phyloP scores from a whole-genome alignment of 2,329 filamentous ascomycete genomes.

The Aplosporella prunicola region DNA sequence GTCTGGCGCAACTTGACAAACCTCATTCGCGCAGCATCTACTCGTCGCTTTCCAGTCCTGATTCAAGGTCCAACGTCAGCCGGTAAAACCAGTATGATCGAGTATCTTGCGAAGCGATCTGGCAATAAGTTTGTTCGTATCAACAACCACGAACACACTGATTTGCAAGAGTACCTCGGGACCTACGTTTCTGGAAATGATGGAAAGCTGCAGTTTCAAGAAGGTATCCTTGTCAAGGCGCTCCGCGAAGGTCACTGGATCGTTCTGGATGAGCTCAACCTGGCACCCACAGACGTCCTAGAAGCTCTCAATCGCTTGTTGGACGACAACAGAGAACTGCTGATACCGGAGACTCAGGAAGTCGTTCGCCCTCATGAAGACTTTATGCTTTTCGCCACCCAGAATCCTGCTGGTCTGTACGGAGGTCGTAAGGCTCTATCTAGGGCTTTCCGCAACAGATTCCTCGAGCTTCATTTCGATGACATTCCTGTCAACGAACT shows the following conservation, averaged over 20 bases:
- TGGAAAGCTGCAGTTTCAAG: slow-evolving; percentile 81
- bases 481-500: slow-evolving; percentile 95
- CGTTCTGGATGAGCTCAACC: slow-evolving; percentile 90
- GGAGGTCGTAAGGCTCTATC: slow-evolving; percentile 90
- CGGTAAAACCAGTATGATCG: slow-evolving; percentile 99
- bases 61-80: slow-evolving; percentile 95
- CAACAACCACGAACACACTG: slow-evolving; percentile 99
- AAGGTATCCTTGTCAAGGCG: slow-evolving; percentile 86
- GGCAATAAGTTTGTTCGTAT: slow-evolving; percentile 97
- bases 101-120: slow-evolving; percentile 92
- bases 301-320: slow-evolving; percentile 92
- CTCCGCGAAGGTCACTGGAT: slow-evolving; percentile 95
- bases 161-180: slow-evolving; percentile 93
- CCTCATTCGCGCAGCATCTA: slow-evolving; percentile 85
- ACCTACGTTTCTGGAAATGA: slow-evolving; percentile 82
- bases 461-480: slow-evolving; percentile 93
- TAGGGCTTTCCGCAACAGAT: slow-evolving; percentile 90
- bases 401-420: slow-evolving; percentile 92
- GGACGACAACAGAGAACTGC: slow-evolving; percentile 90
- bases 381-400: slow-evolving; percentile 96
- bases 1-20: slow-evolving; percentile 93
- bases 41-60: slow-evolving; percentile 81
- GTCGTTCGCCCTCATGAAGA: slow-evolving; percentile 83
- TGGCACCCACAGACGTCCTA: slow-evolving; percentile 92
- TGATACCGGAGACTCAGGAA: slow-evolving; percentile 95